Evolutionary conservation across 2,329 filamentous ascomycete species (phyloP).

Genomic region (Colletotrichum tanaceti): DNA sequence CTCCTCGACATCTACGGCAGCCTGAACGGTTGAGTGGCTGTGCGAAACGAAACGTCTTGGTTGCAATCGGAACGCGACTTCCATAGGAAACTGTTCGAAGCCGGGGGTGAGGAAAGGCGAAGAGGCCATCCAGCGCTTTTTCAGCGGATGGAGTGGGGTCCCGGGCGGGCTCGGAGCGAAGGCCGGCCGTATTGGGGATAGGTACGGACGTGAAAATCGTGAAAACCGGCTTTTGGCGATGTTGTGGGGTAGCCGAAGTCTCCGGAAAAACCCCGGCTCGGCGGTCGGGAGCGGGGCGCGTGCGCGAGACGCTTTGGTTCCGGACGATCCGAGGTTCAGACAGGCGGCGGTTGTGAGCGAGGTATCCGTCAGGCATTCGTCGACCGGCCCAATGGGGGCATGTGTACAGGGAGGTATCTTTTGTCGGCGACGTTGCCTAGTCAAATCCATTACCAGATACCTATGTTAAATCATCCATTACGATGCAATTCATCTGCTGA

Average conservation of each 20-base stretch:
- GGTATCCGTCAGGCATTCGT: conserved; percentile 17
- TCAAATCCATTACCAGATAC: not conserved
- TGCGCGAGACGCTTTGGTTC: not conserved
- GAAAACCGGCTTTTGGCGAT: not conserved
- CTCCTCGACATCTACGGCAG: conserved; percentile 72
- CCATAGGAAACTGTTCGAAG: not conserved
- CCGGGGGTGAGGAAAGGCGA: not conserved
- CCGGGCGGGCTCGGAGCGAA: conserved; percentile 4
- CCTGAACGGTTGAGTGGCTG: conserved; percentile 44
- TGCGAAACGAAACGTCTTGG: not conserved
- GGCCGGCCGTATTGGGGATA: conserved; percentile 15
- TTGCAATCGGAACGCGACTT: not conserved
- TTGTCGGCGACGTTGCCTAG: not conserved
- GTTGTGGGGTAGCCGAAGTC: conserved; percentile 3
- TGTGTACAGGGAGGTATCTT: not conserved
- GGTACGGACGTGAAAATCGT: not conserved
- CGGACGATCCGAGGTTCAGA: not conserved
- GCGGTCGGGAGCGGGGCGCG: not conserved
- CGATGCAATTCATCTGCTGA: not conserved
- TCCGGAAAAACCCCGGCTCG: not conserved
- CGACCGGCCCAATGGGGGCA: not conserved
- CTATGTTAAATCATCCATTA: too few relatives aligned
- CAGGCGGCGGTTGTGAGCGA: not conserved
- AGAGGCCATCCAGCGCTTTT: not conserved
- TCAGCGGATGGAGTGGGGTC: conserved; percentile 2